A percentile compares a stretch with the other conserved stretches of the same genome.
These are phyloP conservation scores for Capronia coronata DNA, from an alignment of 2,329 filamentous ascomycete species.

Conservation along the genomic window DNA sequence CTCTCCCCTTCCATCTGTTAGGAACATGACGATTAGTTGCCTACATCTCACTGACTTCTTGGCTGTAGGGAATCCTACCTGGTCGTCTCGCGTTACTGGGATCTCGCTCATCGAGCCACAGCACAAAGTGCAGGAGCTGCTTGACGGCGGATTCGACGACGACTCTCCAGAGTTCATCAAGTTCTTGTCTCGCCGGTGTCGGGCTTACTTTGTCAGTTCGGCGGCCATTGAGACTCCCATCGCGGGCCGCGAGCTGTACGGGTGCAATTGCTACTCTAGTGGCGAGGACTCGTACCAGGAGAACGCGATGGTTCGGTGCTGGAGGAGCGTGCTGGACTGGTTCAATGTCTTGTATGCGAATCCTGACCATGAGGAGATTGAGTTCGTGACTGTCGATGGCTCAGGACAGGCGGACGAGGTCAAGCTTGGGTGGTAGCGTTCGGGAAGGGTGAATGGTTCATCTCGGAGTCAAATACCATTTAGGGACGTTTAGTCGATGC, in stretches of 20 bases:
- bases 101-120: conserved; percentile 38
- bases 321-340: conserved; percentile 53
- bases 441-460: not conserved
- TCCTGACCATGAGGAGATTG: conserved; percentile 37
- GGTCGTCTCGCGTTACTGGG: conserved; percentile 37
- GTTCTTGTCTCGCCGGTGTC: conserved; percentile 48
- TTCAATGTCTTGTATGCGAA: conserved; percentile 52
- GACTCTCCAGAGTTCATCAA: conserved; percentile 27
- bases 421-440: conserved; percentile 15
- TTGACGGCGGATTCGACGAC: conserved; percentile 20
- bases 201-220: conserved; percentile 54
- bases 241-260: conserved; percentile 49
- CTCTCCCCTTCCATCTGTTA: too few relatives aligned
- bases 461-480: too few relatives aligned
- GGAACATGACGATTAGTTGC: too few relatives aligned
- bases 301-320: conserved; percentile 53
- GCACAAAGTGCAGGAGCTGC: conserved; percentile 31
- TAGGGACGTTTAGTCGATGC: too few relatives aligned
- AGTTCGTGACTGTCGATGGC: conserved; percentile 8
- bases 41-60: not conserved
- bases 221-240: conserved; percentile 50
- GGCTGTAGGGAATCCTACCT: conserved; percentile 35
- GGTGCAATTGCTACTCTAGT: conserved; percentile 64
- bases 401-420: conserved; percentile 8
- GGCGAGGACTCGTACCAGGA: conserved; percentile 57